These are phyloP conservation scores for Hansenula sp. DNA, from an alignment of 1,139 yeast species.

Conservation along the genomic window DNA sequence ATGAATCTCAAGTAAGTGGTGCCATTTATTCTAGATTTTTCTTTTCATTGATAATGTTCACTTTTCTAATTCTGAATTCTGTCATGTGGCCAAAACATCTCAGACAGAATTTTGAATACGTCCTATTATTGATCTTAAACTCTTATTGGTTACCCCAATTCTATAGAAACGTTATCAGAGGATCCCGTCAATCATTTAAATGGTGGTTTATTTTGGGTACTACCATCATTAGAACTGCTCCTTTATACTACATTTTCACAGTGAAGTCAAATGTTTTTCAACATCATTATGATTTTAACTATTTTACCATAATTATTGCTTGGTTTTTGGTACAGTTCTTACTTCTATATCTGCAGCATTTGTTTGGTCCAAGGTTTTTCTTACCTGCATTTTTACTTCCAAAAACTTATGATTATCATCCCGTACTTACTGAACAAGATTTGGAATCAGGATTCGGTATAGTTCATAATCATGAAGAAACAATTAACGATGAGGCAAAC, in stretches of 20 bases:
- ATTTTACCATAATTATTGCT: constrained; percentile 35
- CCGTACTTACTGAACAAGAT: constrained; percentile 53
- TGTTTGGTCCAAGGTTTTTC: constrained; percentile 80
- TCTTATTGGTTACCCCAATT: constrained; percentile 94
- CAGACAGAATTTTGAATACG: constrained; percentile 55
- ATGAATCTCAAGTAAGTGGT: constrained; percentile 56
- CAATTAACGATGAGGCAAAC: constrained; percentile 11
- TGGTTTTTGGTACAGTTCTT: constrained; percentile 58
- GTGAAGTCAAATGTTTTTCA: constrained; percentile 41
- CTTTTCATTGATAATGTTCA: constrained; percentile 51
- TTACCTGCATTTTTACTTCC: constrained; percentile 72
- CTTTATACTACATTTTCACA: constrained; percentile 58
- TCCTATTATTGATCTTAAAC: constrained; percentile 46
- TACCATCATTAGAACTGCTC: constrained; percentile 56
- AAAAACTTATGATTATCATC: constrained; percentile 79
- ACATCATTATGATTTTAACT: constrained; percentile 48
- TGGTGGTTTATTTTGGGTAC: constrained; percentile 74
- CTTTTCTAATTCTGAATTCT: constrained; percentile 55
- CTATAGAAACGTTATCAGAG: constrained; percentile 69
- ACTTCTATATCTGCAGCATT: constrained; percentile 54
- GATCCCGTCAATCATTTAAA: constrained; percentile 58
- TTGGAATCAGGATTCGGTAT: constrained; percentile 52
- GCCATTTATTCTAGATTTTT: constrained; percentile 60
- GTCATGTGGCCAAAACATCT: constrained; percentile 58
- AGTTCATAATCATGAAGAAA: constrained; percentile 19